Evolutionary conservation across 805 yeast species (phyloP).

Genomic region (Naumovozyma dairenensis): DNA sequence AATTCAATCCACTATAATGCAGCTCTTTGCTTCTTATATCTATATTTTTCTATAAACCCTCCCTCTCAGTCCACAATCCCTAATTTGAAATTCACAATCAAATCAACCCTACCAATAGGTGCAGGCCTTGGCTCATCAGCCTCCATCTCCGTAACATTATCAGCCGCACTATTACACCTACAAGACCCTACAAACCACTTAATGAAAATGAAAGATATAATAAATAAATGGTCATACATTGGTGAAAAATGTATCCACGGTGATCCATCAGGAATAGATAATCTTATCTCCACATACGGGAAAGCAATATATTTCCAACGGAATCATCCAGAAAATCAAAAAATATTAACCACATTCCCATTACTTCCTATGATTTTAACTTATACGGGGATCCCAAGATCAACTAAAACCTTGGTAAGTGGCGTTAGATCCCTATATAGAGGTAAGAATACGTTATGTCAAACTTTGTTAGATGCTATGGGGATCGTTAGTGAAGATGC

Average conservation of each 20-base stretch:
- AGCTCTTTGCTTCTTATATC: slow-evolving; percentile 73
- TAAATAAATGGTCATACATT: slow-evolving; percentile 80
- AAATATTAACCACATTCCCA: slow-evolving; percentile 44
- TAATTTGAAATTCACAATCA: slow-evolving; percentile 52
- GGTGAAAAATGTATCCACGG: slow-evolving; percentile 97
- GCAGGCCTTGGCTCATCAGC: slow-evolving; percentile 97
- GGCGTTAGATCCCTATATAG: slow-evolving; percentile 50
- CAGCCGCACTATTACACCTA: slow-evolving; percentile 58
- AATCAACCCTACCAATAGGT: slow-evolving; percentile 87
- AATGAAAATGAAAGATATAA: slow-evolving; percentile 42
- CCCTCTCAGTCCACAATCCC: too few relatives aligned
- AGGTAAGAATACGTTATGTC: slow-evolving; percentile 45
- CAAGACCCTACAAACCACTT: slow-evolving; percentile 33
- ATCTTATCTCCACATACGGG: slow-evolving; percentile 91
- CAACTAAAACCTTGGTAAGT: slow-evolving; percentile 76
- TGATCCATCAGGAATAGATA: slow-evolving; percentile 93
- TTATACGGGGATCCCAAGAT: slow-evolving; percentile 78
- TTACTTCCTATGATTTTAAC: slow-evolving; percentile 64
- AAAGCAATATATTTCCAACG: slow-evolving; percentile 91
- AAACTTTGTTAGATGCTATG: slow-evolving; percentile 64
- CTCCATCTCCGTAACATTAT: slow-evolving; percentile 72
- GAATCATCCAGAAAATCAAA: slow-evolving; percentile 20
- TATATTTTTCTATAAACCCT: slow-evolving; percentile 53
- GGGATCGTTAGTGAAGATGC: slow-evolving; percentile 44
- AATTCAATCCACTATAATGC: slow-evolving; percentile 63